phyloP scores from a whole-genome alignment of 2,329 filamentous ascomycete genomes.

The Didymella arachidicola region DNA sequence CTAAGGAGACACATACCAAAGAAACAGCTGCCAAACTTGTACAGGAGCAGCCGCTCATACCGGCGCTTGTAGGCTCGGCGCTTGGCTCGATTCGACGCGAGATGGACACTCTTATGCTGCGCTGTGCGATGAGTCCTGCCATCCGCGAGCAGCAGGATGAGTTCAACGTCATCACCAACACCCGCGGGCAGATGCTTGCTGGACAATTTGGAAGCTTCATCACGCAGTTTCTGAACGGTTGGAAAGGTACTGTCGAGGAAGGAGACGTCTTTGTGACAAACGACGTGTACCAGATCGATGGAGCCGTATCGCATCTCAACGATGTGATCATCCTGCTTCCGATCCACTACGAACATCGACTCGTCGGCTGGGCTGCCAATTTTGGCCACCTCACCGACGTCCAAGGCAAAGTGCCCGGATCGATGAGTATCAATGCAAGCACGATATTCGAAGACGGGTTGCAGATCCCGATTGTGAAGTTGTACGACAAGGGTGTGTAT shows the following conservation, averaged over 20 bases:
- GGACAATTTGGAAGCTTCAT: conserved; percentile 62
- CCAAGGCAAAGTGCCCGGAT: conserved; percentile 59
- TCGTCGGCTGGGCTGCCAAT: conserved; percentile 60
- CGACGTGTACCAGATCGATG: conserved; percentile 59
- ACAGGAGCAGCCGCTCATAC: conserved; percentile 52
- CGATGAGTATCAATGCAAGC: conserved; percentile 59
- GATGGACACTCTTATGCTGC: conserved; percentile 62
- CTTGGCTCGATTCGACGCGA: conserved; percentile 58
- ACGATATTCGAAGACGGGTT: conserved; percentile 61
- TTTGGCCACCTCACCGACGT: conserved; percentile 59
- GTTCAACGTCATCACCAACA: conserved; percentile 62
- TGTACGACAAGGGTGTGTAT: conserved; percentile 55
- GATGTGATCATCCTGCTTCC: conserved; percentile 60
- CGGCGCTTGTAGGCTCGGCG: conserved; percentile 56
- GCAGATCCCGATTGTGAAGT: conserved; percentile 59
- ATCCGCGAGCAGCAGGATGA: conserved; percentile 62
- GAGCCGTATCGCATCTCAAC: conserved; percentile 60
- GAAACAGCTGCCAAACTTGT: conserved; percentile 51
- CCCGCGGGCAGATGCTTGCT: conserved; percentile 59
- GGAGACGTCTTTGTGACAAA: conserved; percentile 62
- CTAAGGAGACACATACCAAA: conserved; percentile 44
- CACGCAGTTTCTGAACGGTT: conserved; percentile 56
- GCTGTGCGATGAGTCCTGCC: conserved; percentile 60
- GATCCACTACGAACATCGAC: conserved; percentile 55
- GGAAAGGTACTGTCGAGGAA: conserved; percentile 59